A percentile compares a stretch with the other conserved stretches of the same genome.
Conservation (phyloP, 2,329 filamentous ascomycete species). For the Fusarium domesticum region DNA sequence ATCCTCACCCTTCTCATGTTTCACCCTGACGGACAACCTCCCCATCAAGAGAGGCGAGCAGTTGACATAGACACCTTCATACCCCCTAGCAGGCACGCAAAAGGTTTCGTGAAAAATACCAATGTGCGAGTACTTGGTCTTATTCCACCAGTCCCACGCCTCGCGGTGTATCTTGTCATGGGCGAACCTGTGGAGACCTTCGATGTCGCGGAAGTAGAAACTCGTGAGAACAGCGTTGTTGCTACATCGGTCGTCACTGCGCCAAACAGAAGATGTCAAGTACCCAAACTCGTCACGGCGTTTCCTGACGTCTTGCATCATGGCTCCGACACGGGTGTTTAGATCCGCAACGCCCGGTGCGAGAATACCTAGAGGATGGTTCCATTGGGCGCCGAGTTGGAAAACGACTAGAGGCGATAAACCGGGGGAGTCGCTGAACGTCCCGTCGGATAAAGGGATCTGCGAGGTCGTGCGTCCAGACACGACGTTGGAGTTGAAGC, state of each 20-base stretch:
- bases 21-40: conserved; percentile 24
- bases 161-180: conserved; percentile 46
- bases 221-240: conserved; percentile 43
- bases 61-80: conserved; percentile 52
- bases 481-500: conserved; percentile 28
- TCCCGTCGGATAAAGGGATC: conserved; percentile 30
- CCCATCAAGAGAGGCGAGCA: conserved; percentile 40
- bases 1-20: conserved; percentile 19
- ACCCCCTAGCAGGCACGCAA: conserved; percentile 41
- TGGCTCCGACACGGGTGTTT: conserved; percentile 36
- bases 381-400: conserved; percentile 44
- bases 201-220: conserved; percentile 50
- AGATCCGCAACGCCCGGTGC: conserved; percentile 43
- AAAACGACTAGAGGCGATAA: conserved; percentile 40
- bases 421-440: conserved; percentile 29
- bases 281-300: conserved; percentile 46
- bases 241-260: conserved; percentile 35
- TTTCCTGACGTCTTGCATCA: conserved; percentile 36
- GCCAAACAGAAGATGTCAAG: conserved; percentile 43
- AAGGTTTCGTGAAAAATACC: conserved; percentile 56
- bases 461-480: conserved; percentile 36
- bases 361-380: conserved; percentile 49
- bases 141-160: conserved; percentile 50
- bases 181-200: conserved; percentile 51
- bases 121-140: conserved; percentile 38